These are phyloP conservation scores for Verticillium dahliae DNA, from an alignment of 2,329 filamentous ascomycete species.

Conservation along the genomic window DNA sequence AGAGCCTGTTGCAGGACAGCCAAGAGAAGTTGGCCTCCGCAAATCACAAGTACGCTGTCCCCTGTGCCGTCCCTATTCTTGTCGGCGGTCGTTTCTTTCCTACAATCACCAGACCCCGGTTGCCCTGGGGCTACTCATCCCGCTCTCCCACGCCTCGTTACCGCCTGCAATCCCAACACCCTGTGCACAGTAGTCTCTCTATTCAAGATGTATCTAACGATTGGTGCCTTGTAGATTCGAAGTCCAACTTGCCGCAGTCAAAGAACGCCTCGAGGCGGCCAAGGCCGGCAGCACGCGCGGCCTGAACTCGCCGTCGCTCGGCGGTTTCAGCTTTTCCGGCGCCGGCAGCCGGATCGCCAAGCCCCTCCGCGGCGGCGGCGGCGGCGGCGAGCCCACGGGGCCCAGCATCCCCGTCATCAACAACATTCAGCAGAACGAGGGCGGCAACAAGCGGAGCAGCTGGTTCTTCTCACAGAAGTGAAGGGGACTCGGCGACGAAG, in stretches of 20 bases:
- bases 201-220: slow-evolving; percentile 2
- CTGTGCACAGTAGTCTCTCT: not conserved
- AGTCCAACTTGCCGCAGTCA: slow-evolving; percentile 91
- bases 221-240: slow-evolving; percentile 64
- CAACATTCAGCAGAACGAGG: slow-evolving; percentile 53
- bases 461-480: slow-evolving; percentile 65
- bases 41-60: slow-evolving; percentile 78
- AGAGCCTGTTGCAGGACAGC: slow-evolving; percentile 87
- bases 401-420: slow-evolving; percentile 49
- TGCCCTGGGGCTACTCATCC: not conserved
- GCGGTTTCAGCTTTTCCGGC: slow-evolving; percentile 64
- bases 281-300: slow-evolving; percentile 87
- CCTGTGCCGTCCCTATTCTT: slow-evolving; percentile 7
- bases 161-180: not conserved
- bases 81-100: not conserved
- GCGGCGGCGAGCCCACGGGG: slow-evolving; percentile 32
- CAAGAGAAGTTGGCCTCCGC: slow-evolving; percentile 97
- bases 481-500: slow-evolving; percentile 1
- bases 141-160: not conserved
- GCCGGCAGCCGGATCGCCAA: slow-evolving; percentile 64
- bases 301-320: slow-evolving; percentile 57
- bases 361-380: slow-evolving; percentile 55
- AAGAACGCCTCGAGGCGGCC: slow-evolving; percentile 92
- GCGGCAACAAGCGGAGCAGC: slow-evolving; percentile 58
- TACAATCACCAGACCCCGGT: not conserved